Evolutionary conservation across 139 green algal genomes (phyloP), one percentile per base, ranked within the genome.

Genomic region (Chlorella sp.): DNA sequence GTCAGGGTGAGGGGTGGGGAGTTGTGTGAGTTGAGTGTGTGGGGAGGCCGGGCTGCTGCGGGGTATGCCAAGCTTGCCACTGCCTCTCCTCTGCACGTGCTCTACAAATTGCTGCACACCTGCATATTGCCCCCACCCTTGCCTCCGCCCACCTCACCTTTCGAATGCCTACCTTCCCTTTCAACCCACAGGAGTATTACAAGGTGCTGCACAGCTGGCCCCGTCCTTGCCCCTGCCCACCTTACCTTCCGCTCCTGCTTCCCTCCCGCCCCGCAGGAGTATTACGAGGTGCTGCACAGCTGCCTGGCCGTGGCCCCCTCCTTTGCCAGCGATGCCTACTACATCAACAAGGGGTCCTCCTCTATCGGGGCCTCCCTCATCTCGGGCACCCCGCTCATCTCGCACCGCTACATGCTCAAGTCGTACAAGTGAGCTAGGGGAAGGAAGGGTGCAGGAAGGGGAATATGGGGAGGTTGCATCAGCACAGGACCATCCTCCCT

Each of bases 261-360:
- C 48, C 9, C 48, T 9, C 48, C 48, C 48, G 5, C 48, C 48
- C 32, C 37, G 42, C 89, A 87, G 81, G 81, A 90, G 30, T 93
- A 89, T 69, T 93, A 92, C 68, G 90, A 93, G 85, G 48, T 91
- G 40, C 85, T 93, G 89, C 90, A 93, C 48, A 36, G 28, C 68
- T 92, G 90, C 85, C 32, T 92, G 16, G 90, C 90, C 16, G 28
- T 93, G 24, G 73, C 87, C 28, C 90, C 90, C 37, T 80, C 90
- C 71, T 93, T 93, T 78, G 69, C 66, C 73, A 82, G 37, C 11
- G 64, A 84, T 39, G 86, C 88, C 42, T 93, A 93, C 89, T 93
- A 92, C 37, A 24, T 89, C 75, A 81, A 88, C 80, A 92, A 92
- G 83, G 90, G 88, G 48, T 93, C 90, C 48, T 90, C 80, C 37